Conservation (phyloP, 768 basidiomycete species). For the Leccinum aurantiacum region DNA sequence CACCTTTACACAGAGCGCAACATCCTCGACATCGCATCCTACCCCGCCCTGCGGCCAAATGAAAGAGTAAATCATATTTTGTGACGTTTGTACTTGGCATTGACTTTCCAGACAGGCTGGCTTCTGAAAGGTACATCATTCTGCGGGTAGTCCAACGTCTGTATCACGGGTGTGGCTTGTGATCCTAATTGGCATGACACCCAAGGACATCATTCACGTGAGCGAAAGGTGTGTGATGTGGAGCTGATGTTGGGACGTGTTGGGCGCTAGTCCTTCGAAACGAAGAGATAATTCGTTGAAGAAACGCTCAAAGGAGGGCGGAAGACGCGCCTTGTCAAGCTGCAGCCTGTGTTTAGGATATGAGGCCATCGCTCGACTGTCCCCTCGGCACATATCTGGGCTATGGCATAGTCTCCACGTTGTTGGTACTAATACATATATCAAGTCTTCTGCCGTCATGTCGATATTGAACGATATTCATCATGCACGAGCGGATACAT, state of each 20-base stretch:
- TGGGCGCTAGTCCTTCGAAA: conserved; percentile 67
- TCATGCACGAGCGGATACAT: conserved; percentile 13
- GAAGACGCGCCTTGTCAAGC: conserved; percentile 39
- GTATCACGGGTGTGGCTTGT: conserved; percentile 18
- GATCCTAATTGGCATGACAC: conserved; percentile 5
- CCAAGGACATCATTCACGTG: conserved; percentile 64
- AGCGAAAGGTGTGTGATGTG: conserved; percentile 37
- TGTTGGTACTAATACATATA: conserved; percentile 17
- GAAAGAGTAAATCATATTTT: conserved; percentile 69
- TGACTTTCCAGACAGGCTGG: conserved; percentile 56
- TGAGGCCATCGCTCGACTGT: conserved; percentile 1
- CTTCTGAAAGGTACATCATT: conserved; percentile 54
- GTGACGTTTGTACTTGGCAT: conserved; percentile 55
- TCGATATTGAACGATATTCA: conserved; percentile 10
- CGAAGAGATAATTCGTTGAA: conserved; percentile 58
- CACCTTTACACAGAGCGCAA: conserved; percentile 58
- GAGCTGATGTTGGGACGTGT: conserved; percentile 36
- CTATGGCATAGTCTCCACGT: not conserved
- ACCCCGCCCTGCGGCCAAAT: conserved; percentile 60
- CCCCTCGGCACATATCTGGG: conserved; percentile 2
- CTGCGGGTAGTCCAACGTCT: conserved; percentile 68
- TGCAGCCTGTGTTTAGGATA: not conserved
- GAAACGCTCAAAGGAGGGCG: conserved; percentile 51
- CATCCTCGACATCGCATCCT: conserved; percentile 54
- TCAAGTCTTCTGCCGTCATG: conserved; percentile 2